Base-by-base conservation (phyloP, 176 grass and related monocot genomes). In the Oryza rufipogon region DNA sequence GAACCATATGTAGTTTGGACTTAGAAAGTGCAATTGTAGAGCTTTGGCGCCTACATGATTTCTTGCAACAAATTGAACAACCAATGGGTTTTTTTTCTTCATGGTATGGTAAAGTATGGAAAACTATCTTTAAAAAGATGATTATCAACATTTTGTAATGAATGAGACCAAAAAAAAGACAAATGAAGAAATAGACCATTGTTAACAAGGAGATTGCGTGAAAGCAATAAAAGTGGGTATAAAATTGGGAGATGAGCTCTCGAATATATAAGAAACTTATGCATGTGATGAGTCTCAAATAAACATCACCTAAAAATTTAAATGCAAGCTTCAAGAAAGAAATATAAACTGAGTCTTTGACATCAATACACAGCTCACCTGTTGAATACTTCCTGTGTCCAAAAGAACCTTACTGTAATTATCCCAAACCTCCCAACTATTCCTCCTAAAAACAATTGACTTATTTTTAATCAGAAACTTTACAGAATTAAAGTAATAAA, bases 371-470 rank as follows among this genome's bases (percentile, higher is more conserved):
- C 19, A 74, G 64, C 77, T 81, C 81, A 94, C 96, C 92, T 91
- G 89, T 79, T 49, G 66, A 78, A 93, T 64, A 61, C 93, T 90
- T 48, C 86, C 83, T 52, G 89, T 86, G 66, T 98, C 96, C 75
- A 98, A 85, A 90, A 93, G 87, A 60, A 98, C 96, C 72, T 93
- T 90, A 73, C 93, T 98, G 70, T 91, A 98, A 80, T 98, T 98
- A 69, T 98, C 96, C 96, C 96, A 98, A 80, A 98, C 76, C 86
- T 98, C 81, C 93, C 96, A 95, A 79, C 93, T 98, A 89, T 95
- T 95, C 81, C 96, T 98, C 91, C 94, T 96, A 89, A 38, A 85
- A 81, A 87, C 66, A 42, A 68, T 49, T 63, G 58, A 22, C 9
- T 76, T 81, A 51, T 78, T 48, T 33, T 76, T 49, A 76, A 61